These are phyloP conservation scores for Torulaspora quercuum DNA, from an alignment of 805 yeast species.

Conservation along the genomic window DNA sequence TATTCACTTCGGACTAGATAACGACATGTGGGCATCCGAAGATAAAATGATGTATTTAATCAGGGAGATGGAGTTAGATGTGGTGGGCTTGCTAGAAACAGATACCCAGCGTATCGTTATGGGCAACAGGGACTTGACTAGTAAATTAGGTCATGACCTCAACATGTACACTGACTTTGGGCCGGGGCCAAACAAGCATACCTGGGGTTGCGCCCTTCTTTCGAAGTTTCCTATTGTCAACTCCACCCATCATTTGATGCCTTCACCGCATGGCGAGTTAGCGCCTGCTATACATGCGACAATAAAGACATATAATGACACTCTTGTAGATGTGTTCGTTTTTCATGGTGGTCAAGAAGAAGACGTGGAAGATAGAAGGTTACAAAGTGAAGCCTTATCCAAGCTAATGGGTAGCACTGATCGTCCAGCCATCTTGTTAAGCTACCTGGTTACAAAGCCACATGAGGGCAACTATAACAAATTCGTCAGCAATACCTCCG, in stretches of 20 bases:
- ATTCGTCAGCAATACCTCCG: slow-evolving; percentile 75
- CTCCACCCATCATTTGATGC: slow-evolving; percentile 86
- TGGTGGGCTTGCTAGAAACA: slow-evolving; percentile 84
- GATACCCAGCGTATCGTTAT: slow-evolving; percentile 92
- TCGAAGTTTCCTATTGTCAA: slow-evolving; percentile 91
- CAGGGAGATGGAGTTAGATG: slow-evolving; percentile 82
- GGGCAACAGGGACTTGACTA: slow-evolving; percentile 94
- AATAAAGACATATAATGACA: slow-evolving; percentile 79
- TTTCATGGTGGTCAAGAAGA: slow-evolving; percentile 99
- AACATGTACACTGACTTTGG: slow-evolving; percentile 96
- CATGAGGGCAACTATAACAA: slow-evolving; percentile 86
- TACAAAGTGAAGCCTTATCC: slow-evolving; percentile 74
- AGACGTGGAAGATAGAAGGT: slow-evolving; percentile 87
- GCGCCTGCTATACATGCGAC: slow-evolving; percentile 99
- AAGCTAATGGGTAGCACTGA: slow-evolving; percentile 77
- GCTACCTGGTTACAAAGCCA: slow-evolving; percentile 89
- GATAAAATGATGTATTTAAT: slow-evolving; percentile 82
- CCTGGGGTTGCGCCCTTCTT: slow-evolving; percentile 94
- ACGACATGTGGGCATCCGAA: slow-evolving; percentile 97
- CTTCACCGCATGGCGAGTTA: slow-evolving; percentile 95
- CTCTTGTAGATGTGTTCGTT: slow-evolving; percentile 80
- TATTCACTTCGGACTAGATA: slow-evolving; percentile 93
- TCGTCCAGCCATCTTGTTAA: slow-evolving; percentile 80
- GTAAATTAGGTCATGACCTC: slow-evolving; percentile 83
- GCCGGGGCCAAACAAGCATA: slow-evolving; percentile 96